Evolutionary conservation across 2,329 filamentous ascomycete genomes (phyloP).

Genomic region (Colletotrichum liaoningense): DNA sequence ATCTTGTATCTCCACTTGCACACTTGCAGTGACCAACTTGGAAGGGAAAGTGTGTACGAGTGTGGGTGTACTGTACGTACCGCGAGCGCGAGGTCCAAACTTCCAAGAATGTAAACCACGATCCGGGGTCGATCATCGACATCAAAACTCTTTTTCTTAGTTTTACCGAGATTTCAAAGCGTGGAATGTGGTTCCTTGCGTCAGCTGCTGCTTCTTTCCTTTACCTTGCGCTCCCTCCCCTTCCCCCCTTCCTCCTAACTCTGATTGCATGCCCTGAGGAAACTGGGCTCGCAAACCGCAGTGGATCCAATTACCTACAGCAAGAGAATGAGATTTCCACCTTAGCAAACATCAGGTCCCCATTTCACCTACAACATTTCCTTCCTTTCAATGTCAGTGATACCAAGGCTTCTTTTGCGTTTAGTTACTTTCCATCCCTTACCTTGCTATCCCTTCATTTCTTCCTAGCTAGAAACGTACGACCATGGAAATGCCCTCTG

Average conservation of each 20-base stretch:
- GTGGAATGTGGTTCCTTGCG: conserved; percentile 19
- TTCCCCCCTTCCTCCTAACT: background rate
- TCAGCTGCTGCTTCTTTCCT: background rate
- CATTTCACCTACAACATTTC: background rate
- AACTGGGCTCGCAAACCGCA: background rate
- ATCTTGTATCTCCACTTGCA: background rate
- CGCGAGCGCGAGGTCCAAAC: background rate
- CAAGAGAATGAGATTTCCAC: background rate
- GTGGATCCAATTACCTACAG: conserved; percentile 10
- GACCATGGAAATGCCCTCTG: background rate
- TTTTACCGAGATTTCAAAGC: background rate
- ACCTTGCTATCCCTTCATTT: background rate
- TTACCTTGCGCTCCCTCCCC: background rate
- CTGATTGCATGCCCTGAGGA: background rate
- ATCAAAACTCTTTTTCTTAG: background rate
- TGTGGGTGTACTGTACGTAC: background rate
- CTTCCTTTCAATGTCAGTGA: background rate
- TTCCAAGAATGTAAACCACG: background rate
- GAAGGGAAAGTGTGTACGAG: background rate
- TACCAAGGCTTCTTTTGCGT: background rate
- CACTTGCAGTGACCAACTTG: background rate
- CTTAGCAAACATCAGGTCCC: conserved; percentile 7
- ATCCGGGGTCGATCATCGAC: background rate
- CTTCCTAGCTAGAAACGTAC: background rate
- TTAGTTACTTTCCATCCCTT: background rate